phyloP scores from a whole-genome alignment of 177 flowering plant genomes.

The Vitis hybrid region DNA sequence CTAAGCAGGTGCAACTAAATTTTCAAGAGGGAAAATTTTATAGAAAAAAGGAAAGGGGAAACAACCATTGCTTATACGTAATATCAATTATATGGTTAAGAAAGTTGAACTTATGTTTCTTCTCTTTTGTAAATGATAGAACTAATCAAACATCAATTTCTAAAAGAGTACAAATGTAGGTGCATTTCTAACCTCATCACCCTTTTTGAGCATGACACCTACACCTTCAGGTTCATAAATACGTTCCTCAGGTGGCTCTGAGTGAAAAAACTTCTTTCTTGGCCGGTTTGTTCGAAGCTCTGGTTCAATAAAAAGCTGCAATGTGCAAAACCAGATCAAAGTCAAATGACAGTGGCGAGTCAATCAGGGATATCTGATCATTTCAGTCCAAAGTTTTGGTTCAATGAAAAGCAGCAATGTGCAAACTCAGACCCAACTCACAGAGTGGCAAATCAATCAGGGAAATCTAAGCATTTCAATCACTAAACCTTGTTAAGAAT shows the following conservation, averaged over 20 bases:
- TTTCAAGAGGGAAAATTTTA: not conserved
- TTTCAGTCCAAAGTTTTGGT: constrained; percentile 61
- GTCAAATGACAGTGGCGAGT: not conserved
- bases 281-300: constrained; percentile 79
- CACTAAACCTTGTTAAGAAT: not conserved
- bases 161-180: not conserved
- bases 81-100: no score
- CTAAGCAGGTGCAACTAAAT: not conserved
- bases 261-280: constrained; percentile 46
- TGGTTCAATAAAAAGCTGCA: constrained; percentile 87
- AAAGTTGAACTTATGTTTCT: no score
- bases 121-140: no score
- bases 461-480: constrained; percentile 23
- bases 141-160: not conserved
- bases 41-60: no score
- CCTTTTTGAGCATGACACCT: constrained; percentile 70
- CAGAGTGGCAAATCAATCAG: not conserved
- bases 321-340: constrained; percentile 11
- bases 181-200: constrained; percentile 67
- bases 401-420: constrained; percentile 80
- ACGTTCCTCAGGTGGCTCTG: constrained; percentile 65
- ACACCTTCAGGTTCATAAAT: constrained; percentile 73
- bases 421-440: constrained; percentile 11
- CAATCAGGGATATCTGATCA: constrained; percentile 3
- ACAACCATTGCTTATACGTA: no score